phyloP scores from a whole-genome alignment of 1,284 basidiomycete species.

The Stereum hirsutum region DNA sequence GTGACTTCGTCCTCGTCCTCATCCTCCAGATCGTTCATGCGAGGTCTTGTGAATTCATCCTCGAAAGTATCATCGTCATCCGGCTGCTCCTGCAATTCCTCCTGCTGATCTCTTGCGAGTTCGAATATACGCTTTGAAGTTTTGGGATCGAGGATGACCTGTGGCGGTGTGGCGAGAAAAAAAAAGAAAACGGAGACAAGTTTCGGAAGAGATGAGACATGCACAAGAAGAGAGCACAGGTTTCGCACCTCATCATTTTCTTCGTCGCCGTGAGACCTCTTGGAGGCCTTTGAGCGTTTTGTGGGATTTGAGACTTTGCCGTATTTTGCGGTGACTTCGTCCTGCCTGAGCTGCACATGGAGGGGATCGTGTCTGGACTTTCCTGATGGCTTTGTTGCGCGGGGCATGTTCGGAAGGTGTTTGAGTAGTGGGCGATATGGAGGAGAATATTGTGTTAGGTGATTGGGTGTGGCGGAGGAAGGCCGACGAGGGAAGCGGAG shows the following conservation, averaged over 20 bases:
- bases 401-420: conserved; percentile 44
- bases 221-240: conserved; percentile 2
- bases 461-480: background rate
- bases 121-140: conserved; percentile 88
- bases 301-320: conserved; percentile 69
- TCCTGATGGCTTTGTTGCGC: conserved; percentile 36
- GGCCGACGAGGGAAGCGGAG: background rate
- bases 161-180: too few species aligned
- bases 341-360: conserved; percentile 72
- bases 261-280: conserved; percentile 29
- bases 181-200: too few species aligned
- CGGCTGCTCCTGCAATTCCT: conserved; percentile 68
- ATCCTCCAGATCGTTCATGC: conserved; percentile 29
- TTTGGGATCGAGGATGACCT: conserved; percentile 79
- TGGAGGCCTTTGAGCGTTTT: conserved; percentile 56
- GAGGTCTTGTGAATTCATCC: conserved; percentile 11
- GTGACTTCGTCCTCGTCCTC: conserved; percentile 29
- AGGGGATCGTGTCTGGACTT: conserved; percentile 78
- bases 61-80: conserved; percentile 32
- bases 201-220: conserved; percentile 1
- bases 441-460: background rate
- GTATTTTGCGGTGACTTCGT: conserved; percentile 68
- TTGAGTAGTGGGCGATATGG: background rate
- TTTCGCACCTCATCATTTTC: conserved; percentile 47
- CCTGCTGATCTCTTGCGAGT: conserved; percentile 89